Evolutionary conservation across 805 yeast genomes (phyloP), one percentile per base, ranked within the genome.

Genomic region (Yarrowia sp.): DNA sequence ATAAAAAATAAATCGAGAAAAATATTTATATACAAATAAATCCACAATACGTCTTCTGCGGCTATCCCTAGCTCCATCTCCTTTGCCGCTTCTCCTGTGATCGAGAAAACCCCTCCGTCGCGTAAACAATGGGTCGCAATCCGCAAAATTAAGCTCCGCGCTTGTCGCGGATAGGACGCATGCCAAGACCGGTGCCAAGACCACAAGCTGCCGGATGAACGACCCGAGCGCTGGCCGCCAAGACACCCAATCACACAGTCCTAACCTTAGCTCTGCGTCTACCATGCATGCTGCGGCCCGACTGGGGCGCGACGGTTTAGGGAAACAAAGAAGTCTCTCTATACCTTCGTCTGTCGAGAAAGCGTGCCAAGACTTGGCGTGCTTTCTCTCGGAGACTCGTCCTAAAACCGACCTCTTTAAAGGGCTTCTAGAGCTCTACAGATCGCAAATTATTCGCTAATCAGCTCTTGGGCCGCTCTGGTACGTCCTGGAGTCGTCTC

Each of bases 141-240:
- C 21, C 14, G 29, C 21, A 7, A n/a, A 6, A 12, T 13, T 46
- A 29, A 19, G 25, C 53, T 46, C 53, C 9, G 22, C 16, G 36
- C 36, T 29, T 46, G 36, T 18, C 21, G 53, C 53, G 36, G 35
- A 46, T 46, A 46, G 36, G 53, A 46, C 36, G 53, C 53, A 29
- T 46, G 53, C 53, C 53, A 46, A 46, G 53, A 46, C 53, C 36
- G 25, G 36, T 46, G 53, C 53, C 53, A 46, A 46, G 53, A 27
- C 53, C 53, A 32, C 49, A 16, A 42, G 49, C 49, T 6, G 32
- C 33, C 49, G 49, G 49, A 42, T 10, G 49, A 16, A 12, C 49
- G 49, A 42, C 49, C 49, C 49, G 49, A 46, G 25, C 36, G 53
- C 53, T 46, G 53, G 36, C 49, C 49, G 49, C 49, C 49, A 42